These are phyloP conservation scores for Phlyctochytrium planicorne DNA, from an alignment of 192 early-diverging fungal genomes.

Conservation along the genomic window DNA sequence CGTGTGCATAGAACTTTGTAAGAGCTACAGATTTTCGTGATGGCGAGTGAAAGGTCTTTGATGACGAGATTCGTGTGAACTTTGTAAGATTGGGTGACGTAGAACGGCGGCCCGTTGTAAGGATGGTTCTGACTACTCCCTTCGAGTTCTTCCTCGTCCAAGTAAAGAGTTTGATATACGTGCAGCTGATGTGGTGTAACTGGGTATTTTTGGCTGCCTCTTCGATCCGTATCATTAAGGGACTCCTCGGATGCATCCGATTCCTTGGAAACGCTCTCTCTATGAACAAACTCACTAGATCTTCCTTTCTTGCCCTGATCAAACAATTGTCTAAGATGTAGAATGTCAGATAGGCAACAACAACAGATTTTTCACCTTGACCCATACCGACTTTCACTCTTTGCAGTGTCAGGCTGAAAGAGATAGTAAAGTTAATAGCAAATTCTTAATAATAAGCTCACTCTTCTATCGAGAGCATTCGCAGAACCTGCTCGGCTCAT, in stretches of 20 bases:
- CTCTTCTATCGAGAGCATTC: background rate
- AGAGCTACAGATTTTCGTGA: constrained; percentile 30
- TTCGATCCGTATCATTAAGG: no score
- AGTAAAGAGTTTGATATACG: constrained; percentile 32
- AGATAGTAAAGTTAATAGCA: no score
- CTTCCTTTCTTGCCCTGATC: no score
- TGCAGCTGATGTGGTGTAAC: constrained; percentile 43
- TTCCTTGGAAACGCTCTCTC: no score
- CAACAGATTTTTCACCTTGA: no score
- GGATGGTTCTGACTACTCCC: constrained; percentile 12
- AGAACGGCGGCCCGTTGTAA: constrained; percentile 7
- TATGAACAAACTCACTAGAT: no score
- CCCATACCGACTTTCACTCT: no score
- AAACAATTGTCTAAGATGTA: no score
- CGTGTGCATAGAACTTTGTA: constrained; percentile 42
- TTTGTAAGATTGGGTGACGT: constrained; percentile 27
- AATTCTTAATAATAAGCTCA: no score
- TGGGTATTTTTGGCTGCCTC: constrained; percentile 32
- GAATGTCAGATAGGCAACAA: no score
- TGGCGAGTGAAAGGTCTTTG: constrained; percentile 11
- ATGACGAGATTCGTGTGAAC: constrained; percentile 8
- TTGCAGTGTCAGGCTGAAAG: no score
- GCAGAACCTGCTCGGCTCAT: background rate
- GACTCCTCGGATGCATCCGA: no score
- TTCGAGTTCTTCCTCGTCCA: constrained; percentile 30